These are phyloP conservation scores for Gastrodia elata DNA, from an alignment of 106 monocot species.

Conservation along the genomic window DNA sequence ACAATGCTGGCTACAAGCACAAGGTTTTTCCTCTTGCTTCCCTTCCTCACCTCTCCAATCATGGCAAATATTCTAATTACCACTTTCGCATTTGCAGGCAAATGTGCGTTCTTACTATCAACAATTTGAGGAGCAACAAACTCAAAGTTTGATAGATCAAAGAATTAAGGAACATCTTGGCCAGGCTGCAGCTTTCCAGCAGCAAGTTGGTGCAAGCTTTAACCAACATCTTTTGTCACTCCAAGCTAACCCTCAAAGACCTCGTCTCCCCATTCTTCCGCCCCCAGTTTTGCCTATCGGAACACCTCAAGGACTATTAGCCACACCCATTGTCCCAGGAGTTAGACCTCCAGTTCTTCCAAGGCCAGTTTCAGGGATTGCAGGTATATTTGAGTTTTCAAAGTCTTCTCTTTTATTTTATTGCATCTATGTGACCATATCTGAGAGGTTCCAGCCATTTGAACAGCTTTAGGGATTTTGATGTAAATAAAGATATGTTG, in stretches of 20 bases:
- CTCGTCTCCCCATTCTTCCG: constrained; percentile 60
- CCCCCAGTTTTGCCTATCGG: constrained; percentile 53
- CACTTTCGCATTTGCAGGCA: constrained; percentile 28
- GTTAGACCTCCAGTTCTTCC: constrained; percentile 72
- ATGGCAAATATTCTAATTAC: background rate
- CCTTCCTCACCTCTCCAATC: background rate
- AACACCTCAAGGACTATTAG: constrained; percentile 17
- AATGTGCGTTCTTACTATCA: constrained; percentile 89
- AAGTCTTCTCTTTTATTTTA: background rate
- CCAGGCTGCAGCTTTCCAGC: constrained; percentile 69
- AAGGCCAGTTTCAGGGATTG: constrained; percentile 38
- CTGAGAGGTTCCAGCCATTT: background rate
- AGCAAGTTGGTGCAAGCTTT: constrained; percentile 76
- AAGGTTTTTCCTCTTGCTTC: constrained; percentile 36
- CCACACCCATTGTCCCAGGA: constrained; percentile 31
- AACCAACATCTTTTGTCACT: constrained; percentile 60
- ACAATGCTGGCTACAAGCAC: constrained; percentile 97
- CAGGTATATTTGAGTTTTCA: constrained; percentile 25
- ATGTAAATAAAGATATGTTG: background rate
- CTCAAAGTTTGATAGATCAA: constrained; percentile 89
- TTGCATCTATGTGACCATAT: background rate
- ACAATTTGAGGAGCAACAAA: constrained; percentile 95
- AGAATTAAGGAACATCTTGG: constrained; percentile 96
- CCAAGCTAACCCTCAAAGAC: constrained; percentile 41
- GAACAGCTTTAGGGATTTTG: background rate